phyloP scores from a whole-genome alignment of 1,284 basidiomycete genomes.

The Gymnopus androsaceus region DNA sequence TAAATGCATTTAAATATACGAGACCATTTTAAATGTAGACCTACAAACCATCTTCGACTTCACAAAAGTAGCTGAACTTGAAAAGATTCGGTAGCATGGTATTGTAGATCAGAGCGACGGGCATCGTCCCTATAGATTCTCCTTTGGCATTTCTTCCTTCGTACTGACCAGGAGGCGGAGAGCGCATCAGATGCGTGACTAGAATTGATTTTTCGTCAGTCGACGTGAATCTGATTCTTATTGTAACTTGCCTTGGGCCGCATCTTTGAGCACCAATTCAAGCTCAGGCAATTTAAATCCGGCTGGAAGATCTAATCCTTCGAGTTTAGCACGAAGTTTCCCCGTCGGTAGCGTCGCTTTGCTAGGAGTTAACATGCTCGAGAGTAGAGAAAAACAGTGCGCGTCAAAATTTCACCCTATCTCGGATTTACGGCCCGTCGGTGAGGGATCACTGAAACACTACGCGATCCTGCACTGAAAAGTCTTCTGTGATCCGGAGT shows the following conservation, averaged over 20 bases:
- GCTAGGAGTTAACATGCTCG: no score
- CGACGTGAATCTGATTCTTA: neutral
- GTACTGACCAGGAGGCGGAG: neutral
- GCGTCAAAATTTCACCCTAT: no score
- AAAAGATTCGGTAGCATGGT: neutral
- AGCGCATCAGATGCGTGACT: neutral
- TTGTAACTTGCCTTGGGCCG: neutral
- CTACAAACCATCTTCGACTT: neutral
- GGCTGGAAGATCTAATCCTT: neutral
- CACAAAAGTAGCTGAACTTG: conserved; percentile 1
- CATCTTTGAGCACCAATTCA: neutral
- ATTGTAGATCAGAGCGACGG: neutral
- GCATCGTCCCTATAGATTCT: neutral
- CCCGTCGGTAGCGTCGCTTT: no score
- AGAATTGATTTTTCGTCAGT: neutral
- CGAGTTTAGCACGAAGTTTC: no score
- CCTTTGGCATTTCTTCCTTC: neutral
- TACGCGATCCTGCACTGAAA: no score
- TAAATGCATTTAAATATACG: neutral
- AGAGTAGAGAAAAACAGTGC: no score
- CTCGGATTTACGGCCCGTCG: no score
- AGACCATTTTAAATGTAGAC: neutral
- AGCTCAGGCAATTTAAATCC: neutral
- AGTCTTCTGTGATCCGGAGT: no score
- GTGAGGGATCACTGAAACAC: no score